phyloP scores from a whole-genome alignment of 2,329 filamentous ascomycete genomes.

The Ophiobolus disseminans region DNA sequence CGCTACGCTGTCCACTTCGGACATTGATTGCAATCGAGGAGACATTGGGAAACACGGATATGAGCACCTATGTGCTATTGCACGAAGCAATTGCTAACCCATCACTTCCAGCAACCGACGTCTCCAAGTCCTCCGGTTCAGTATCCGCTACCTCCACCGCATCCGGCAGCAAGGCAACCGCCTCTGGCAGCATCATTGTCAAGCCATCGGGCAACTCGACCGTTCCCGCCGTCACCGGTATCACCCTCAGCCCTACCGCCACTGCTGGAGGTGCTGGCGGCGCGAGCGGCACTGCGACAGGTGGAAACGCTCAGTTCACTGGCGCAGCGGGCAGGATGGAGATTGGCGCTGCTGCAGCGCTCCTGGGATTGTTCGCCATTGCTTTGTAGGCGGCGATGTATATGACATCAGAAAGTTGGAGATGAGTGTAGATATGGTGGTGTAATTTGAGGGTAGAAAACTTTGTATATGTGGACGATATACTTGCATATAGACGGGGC shows the following conservation, averaged over 20 bases:
- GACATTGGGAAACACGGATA: neutral
- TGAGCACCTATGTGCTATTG: too few species aligned
- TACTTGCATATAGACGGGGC: slow-evolving; percentile 4
- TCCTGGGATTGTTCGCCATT: slow-evolving; percentile 33
- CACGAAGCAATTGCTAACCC: neutral
- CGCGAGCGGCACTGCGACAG: slow-evolving; percentile 13
- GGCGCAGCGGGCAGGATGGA: slow-evolving; percentile 33
- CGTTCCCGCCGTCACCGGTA: slow-evolving; percentile 14
- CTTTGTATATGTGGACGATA: neutral
- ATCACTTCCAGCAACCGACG: slow-evolving; percentile 1
- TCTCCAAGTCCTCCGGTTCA: neutral
- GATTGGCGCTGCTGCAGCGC: slow-evolving; percentile 29
- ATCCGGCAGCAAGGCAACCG: slow-evolving; percentile 22
- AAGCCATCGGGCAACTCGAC: slow-evolving; percentile 13
- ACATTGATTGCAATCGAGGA: neutral
- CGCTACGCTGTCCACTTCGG: neutral
- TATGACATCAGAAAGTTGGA: neutral
- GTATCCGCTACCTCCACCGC: slow-evolving; percentile 21
- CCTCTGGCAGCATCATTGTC: slow-evolving; percentile 14
- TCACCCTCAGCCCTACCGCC: slow-evolving; percentile 14
- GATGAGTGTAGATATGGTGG: neutral
- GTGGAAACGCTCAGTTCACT: slow-evolving; percentile 17
- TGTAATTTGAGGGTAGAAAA: too few species aligned
- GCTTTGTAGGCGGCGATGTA: slow-evolving; percentile 28
- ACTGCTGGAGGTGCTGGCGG: slow-evolving; percentile 9